Evolutionary conservation across 805 yeast genomes (phyloP).

Genomic region (Hanseniaspora nectarophila): DNA sequence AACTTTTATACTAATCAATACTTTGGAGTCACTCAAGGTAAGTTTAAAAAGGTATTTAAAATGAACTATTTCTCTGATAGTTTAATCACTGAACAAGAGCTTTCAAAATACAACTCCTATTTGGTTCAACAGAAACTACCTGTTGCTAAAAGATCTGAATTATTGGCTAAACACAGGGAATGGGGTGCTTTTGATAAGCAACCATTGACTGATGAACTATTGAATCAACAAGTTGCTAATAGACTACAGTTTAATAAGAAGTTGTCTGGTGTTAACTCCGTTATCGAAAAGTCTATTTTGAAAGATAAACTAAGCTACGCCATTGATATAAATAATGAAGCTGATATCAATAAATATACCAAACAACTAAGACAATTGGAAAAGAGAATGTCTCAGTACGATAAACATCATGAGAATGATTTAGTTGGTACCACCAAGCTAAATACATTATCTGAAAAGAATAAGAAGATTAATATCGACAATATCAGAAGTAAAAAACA

Average conservation of each 20-base stretch:
- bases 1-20: constrained; percentile 43
- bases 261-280: constrained; percentile 58
- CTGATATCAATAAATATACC: constrained; percentile 36
- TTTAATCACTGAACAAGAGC: constrained; percentile 58
- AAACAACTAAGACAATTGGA: constrained; percentile 35
- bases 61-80: constrained; percentile 73
- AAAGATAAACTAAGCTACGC: constrained; percentile 71
- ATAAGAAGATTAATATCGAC: constrained; percentile 67
- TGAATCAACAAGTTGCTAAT: constrained; percentile 63
- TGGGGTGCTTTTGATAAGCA: constrained; percentile 51
- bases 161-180: constrained; percentile 53
- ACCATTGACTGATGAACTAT: constrained; percentile 58
- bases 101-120: constrained; percentile 52
- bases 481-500: constrained; percentile 38
- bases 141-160: constrained; percentile 48
- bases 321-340: constrained; percentile 40
- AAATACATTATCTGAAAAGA: constrained; percentile 70
- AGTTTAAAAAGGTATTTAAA: constrained; percentile 59
- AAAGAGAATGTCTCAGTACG: constrained; percentile 29
- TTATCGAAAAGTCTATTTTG: constrained; percentile 57
- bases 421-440: constrained; percentile 37
- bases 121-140: constrained; percentile 41
- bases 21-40: constrained; percentile 73
- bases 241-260: constrained; percentile 53
- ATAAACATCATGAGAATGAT: constrained; percentile 31